These are phyloP conservation scores for Penicillium sumatraense DNA, from an alignment of 2,329 filamentous ascomycete genomes.

Conservation along the genomic window DNA sequence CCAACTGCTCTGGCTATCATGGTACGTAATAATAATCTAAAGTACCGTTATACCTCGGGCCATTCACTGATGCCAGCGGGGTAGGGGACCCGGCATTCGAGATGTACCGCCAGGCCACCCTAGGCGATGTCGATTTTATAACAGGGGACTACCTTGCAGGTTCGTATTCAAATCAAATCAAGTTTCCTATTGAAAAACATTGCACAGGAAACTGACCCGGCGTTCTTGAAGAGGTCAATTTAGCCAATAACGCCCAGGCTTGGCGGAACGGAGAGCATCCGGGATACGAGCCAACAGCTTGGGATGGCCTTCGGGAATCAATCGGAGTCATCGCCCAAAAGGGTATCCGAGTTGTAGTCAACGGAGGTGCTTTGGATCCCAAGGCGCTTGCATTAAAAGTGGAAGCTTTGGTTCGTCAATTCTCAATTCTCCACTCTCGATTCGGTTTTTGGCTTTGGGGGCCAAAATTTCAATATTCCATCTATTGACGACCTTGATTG, in stretches of 20 bases:
- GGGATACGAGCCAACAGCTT: conserved; percentile 53
- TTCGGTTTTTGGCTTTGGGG: not conserved
- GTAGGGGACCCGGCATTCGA: conserved; percentile 40
- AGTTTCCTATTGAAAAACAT: too few species aligned
- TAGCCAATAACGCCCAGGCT: conserved; percentile 52
- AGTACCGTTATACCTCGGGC: not conserved
- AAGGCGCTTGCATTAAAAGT: conserved; percentile 55
- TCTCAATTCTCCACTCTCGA: not conserved
- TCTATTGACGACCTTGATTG: not conserved
- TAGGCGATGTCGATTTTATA: conserved; percentile 54
- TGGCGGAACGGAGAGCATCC: conserved; percentile 46
- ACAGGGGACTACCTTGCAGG: conserved; percentile 59
- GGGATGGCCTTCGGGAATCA: conserved; percentile 53
- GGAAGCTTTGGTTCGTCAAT: conserved; percentile 40
- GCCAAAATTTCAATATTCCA: not conserved
- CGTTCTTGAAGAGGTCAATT: conserved; percentile 48
- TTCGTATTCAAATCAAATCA: conserved; percentile 20
- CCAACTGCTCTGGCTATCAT: conserved; percentile 42
- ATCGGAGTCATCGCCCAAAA: conserved; percentile 54
- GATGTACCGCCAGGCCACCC: conserved; percentile 42
- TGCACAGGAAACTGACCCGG: conserved; percentile 7
- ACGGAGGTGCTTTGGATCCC: conserved; percentile 62
- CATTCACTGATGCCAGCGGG: not conserved
- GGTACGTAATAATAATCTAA: conserved; percentile 18
- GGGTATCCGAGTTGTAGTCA: conserved; percentile 60